A percentile compares a stretch with the other conserved stretches of the same genome.
Conservation (phyloP, 2,329 filamentous ascomycete species). For the Periconia macrospinosa region DNA sequence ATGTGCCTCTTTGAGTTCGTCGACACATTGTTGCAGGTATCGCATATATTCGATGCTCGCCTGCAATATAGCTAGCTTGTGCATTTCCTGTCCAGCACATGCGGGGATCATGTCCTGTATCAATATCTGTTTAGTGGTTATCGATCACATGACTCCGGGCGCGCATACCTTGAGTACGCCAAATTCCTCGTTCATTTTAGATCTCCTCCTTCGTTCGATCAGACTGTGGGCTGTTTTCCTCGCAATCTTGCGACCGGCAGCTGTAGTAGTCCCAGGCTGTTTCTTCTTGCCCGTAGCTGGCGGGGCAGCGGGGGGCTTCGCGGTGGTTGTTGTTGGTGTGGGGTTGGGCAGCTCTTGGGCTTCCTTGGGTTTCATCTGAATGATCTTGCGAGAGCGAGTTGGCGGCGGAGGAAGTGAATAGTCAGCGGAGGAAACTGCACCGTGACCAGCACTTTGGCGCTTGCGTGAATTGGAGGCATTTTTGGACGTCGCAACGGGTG, state of each 20-base stretch:
- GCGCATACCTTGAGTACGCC: constrained; percentile 69
- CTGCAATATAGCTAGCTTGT: constrained; percentile 95
- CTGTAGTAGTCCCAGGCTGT: constrained; percentile 68
- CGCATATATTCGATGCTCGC: constrained; percentile 95
- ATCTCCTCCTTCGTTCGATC: constrained; percentile 85
- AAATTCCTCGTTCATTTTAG: constrained; percentile 99
- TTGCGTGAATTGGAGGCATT: constrained; percentile 30
- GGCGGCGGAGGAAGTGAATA: constrained; percentile 90
- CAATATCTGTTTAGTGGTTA: neutral
- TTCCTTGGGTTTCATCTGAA: constrained; percentile 83
- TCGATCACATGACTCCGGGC: neutral
- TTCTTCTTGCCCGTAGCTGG: constrained; percentile 68
- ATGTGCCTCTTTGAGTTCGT: constrained; percentile 66
- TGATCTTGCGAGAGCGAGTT: constrained; percentile 90
- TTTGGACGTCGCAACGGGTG: constrained; percentile 35
- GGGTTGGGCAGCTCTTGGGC: constrained; percentile 23
- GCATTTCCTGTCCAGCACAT: constrained; percentile 93
- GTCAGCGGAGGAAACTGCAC: constrained; percentile 57
- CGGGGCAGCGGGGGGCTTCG: constrained; percentile 23
- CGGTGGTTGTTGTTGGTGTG: constrained; percentile 18
- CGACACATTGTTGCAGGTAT: constrained; percentile 87
- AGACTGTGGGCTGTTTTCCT: constrained; percentile 95
- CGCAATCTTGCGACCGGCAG: constrained; percentile 90
- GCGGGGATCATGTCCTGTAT: constrained; percentile 83
- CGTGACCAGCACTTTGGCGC: constrained; percentile 32